Evolutionary conservation across 1,139 yeast genomes (phyloP).

Genomic region (Debaryomyces nepalensis): DNA sequence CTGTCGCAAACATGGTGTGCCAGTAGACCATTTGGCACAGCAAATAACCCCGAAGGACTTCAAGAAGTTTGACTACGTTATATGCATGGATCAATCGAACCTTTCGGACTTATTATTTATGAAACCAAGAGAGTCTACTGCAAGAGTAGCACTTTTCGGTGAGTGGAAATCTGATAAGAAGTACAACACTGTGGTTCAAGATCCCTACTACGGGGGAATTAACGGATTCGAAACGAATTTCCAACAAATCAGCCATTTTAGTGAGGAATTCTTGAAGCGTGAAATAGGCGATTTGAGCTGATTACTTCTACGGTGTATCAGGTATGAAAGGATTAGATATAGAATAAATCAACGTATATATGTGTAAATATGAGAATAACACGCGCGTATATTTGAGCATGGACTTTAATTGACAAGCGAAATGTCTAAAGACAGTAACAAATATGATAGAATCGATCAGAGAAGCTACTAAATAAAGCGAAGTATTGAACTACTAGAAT

Average conservation of each 20-base stretch:
- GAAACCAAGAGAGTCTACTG: constrained; percentile 58
- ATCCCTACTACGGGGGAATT: constrained; percentile 90
- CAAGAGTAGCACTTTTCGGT: constrained; percentile 71
- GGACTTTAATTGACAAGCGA: constrained; percentile 5
- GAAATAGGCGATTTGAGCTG: constrained; percentile 38
- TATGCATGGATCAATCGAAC: constrained; percentile 85
- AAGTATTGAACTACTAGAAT: constrained; percentile 21
- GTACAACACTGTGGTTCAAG: constrained; percentile 67
- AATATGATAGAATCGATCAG: constrained; percentile 45
- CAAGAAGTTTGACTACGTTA: constrained; percentile 72
- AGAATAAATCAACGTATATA: background rate
- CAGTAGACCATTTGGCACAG: constrained; percentile 77
- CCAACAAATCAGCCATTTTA: constrained; percentile 73
- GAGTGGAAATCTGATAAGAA: constrained; percentile 63
- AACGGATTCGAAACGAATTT: constrained; percentile 83
- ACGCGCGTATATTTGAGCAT: constrained; percentile 7
- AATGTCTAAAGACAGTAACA: background rate
- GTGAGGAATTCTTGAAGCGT: constrained; percentile 61
- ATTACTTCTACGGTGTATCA: background rate
- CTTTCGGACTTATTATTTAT: constrained; percentile 59
- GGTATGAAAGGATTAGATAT: background rate
- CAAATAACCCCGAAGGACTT: constrained; percentile 65
- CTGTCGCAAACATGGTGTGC: constrained; percentile 73
- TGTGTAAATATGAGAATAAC: constrained; percentile 10
- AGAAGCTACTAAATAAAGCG: constrained; percentile 11